Conservation (phyloP, 805 yeast species). For the Nakazawaea laoshanensis region DNA sequence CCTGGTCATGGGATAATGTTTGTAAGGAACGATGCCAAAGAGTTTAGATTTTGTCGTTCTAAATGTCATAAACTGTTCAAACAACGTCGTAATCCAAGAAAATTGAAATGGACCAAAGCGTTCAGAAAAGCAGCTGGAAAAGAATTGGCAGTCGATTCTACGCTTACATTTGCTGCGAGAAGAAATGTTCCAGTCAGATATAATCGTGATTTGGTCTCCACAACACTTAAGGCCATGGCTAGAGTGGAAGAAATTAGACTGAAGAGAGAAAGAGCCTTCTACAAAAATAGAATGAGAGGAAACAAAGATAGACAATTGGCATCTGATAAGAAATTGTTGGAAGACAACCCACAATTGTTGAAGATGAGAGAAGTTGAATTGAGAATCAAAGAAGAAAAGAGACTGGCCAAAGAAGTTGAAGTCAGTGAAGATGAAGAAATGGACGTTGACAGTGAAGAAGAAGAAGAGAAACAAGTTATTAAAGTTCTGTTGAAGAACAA, state of each 20-base stretch:
- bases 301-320: slow-evolving; percentile 82
- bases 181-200: slow-evolving; percentile 97
- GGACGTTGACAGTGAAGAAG: slow-evolving; percentile 39
- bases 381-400: slow-evolving; percentile 65
- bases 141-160: slow-evolving; percentile 95
- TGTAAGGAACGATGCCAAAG: slow-evolving; percentile 97
- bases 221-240: slow-evolving; percentile 91
- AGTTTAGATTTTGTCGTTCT: slow-evolving; percentile 94
- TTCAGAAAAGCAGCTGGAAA: slow-evolving; percentile 99
- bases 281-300: slow-evolving; percentile 98
- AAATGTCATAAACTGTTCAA: slow-evolving; percentile 97
- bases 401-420: slow-evolving; percentile 49
- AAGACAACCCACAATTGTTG: slow-evolving; percentile 79
- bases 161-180: slow-evolving; percentile 93
- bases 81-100: slow-evolving; percentile 97
- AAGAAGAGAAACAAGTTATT: slow-evolving; percentile 37
- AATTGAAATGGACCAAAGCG: slow-evolving; percentile 97
- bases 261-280: slow-evolving; percentile 96
- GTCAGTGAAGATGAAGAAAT: slow-evolving; percentile 34
- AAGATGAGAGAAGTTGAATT: slow-evolving; percentile 91
- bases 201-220: slow-evolving; percentile 91
- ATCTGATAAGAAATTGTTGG: slow-evolving; percentile 83
- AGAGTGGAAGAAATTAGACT: slow-evolving; percentile 94
- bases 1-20: slow-evolving; percentile 95
- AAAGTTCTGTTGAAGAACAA: slow-evolving; percentile 61